phyloP scores from a whole-genome alignment of 1,284 basidiomycete genomes.

The Earliella scabrosa region DNA sequence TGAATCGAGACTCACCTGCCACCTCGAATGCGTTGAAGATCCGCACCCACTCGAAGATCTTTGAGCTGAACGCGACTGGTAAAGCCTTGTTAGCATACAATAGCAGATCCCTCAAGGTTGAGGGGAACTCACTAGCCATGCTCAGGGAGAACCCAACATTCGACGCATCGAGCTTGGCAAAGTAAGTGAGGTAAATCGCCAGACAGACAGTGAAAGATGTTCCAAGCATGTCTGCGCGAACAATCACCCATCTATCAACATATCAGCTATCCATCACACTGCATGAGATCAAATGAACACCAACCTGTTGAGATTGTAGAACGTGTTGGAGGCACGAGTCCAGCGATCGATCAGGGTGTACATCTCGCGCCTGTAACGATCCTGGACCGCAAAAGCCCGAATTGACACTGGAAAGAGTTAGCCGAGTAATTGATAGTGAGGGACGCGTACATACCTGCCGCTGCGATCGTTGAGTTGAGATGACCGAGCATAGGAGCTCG shows the following conservation, averaged over 20 bases:
- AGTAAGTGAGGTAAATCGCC: constrained; percentile 56
- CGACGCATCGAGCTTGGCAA: constrained; percentile 41
- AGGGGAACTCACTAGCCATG: constrained; percentile 43
- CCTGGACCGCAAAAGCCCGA: constrained; percentile 56
- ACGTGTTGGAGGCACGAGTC: constrained; percentile 46
- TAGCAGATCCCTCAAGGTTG: neutral
- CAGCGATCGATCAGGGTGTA: constrained; percentile 49
- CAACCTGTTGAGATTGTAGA: constrained; percentile 55
- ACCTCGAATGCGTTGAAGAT: constrained; percentile 62
- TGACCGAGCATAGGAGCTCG: constrained; percentile 66
- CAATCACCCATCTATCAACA: constrained; percentile 52
- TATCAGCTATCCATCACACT: neutral
- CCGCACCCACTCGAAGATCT: constrained; percentile 60
- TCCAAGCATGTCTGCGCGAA: constrained; percentile 55
- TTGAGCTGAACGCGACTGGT: constrained; percentile 54
- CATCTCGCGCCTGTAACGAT: constrained; percentile 45
- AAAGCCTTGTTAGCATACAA: neutral
- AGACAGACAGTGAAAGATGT: constrained; percentile 53
- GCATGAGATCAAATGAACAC: neutral
- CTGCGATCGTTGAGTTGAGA: constrained; percentile 68
- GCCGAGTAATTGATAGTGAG: neutral
- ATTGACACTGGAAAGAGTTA: constrained; percentile 49
- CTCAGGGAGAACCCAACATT: constrained; percentile 53
- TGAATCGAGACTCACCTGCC: constrained; percentile 40
- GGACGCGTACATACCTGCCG: constrained; percentile 50